Evolutionary conservation across 2,329 filamentous ascomycete genomes (phyloP).

Genomic region (Alternaria angustiovoidea): DNA sequence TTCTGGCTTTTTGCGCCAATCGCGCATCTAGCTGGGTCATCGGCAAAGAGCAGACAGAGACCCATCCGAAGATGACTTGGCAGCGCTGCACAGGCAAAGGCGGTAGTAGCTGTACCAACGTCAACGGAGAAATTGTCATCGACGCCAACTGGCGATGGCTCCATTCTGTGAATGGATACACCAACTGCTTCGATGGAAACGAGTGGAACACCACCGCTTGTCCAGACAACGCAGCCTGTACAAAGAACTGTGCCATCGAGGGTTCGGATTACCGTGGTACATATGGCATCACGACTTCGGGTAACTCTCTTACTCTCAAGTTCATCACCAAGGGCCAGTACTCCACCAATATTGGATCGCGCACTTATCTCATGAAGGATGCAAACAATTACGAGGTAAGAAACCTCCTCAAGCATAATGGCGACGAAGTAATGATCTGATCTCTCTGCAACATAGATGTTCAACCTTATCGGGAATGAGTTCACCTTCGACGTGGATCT

Average conservation of each 20-base stretch:
- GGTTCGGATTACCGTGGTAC: constrained; percentile 54
- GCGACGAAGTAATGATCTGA: background rate
- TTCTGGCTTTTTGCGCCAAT: constrained; percentile 35
- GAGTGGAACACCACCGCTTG: constrained; percentile 51
- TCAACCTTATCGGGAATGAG: constrained; percentile 47
- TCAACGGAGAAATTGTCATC: constrained; percentile 48
- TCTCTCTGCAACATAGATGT: constrained; percentile 28
- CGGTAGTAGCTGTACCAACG: constrained; percentile 42
- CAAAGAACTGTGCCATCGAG: constrained; percentile 49
- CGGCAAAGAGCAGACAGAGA: constrained; percentile 49
- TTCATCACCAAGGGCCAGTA: constrained; percentile 63
- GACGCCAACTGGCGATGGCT: constrained; percentile 60
- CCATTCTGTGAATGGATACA: constrained; percentile 52
- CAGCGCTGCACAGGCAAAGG: constrained; percentile 52
- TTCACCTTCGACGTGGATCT: constrained; percentile 54
- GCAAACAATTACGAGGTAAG: constrained; percentile 33
- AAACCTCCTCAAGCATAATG: no score
- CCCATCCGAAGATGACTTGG: constrained; percentile 52
- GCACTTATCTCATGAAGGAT: constrained; percentile 48
- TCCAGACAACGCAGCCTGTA: constrained; percentile 42
- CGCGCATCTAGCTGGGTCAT: constrained; percentile 46
- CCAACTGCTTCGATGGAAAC: constrained; percentile 52
- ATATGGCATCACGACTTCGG: constrained; percentile 61
- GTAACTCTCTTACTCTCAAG: constrained; percentile 62
- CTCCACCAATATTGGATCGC: constrained; percentile 48